A percentile compares a stretch with the other conserved stretches of the same genome.
Conservation (phyloP, 2,329 filamentous ascomycete species). For the Sphaerulina vaccinii region DNA sequence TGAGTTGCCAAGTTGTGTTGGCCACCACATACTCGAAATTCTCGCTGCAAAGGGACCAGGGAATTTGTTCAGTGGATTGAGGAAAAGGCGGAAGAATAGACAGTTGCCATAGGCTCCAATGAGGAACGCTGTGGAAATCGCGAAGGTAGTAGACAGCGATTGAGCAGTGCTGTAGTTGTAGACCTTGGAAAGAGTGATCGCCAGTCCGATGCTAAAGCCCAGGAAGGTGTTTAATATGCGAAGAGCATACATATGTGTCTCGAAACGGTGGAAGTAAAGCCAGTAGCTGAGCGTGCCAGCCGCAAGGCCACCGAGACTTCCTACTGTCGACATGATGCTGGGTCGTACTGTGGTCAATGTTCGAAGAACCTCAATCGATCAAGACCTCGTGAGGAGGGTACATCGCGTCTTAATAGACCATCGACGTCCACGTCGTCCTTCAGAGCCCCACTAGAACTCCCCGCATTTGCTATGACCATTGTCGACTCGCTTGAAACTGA, state of each 20-base stretch:
- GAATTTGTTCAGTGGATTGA: constrained; percentile 38
- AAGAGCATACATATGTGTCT: constrained; percentile 33
- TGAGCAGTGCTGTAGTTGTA: constrained; percentile 18
- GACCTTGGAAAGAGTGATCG: constrained; percentile 21
- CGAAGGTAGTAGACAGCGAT: constrained; percentile 17
- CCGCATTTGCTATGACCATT: constrained; percentile 14
- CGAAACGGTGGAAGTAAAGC: constrained; percentile 29
- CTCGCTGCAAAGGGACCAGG: constrained; percentile 38
- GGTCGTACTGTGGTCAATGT: background rate
- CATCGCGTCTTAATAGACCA: background rate
- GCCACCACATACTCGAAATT: constrained; percentile 38
- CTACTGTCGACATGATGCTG: constrained; percentile 4
- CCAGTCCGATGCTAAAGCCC: constrained; percentile 17
- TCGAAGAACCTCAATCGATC: background rate
- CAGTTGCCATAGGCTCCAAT: constrained; percentile 36
- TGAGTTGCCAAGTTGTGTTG: constrained; percentile 27
- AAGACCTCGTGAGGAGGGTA: background rate
- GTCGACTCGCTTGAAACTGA: constrained; percentile 1
- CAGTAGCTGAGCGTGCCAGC: constrained; percentile 25
- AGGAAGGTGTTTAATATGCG: constrained; percentile 29
- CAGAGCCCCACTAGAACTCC: constrained; percentile 3
- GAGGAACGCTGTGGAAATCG: constrained; percentile 22
- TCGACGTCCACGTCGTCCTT: constrained; percentile 4
- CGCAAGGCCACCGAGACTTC: constrained; percentile 2
- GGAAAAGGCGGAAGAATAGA: constrained; percentile 39